Conservation (phyloP, 176 grass and related monocot species). For the Aegilops sharonensis region DNA sequence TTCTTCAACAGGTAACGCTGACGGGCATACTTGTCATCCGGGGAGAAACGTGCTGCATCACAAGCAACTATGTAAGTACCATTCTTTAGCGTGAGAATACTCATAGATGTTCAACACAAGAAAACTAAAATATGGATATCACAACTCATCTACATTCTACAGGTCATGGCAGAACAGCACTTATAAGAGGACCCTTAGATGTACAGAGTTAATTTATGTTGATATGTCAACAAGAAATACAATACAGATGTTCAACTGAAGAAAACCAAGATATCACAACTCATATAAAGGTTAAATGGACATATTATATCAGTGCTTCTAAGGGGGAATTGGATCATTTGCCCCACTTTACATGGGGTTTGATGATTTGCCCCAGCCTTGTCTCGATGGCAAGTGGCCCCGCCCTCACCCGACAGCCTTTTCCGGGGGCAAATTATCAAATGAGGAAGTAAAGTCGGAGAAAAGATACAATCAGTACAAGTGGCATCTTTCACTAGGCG, state of each 20-base stretch:
- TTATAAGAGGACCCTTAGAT: background rate
- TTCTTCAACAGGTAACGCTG: constrained; percentile 88
- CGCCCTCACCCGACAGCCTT: no score
- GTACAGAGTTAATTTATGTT: background rate
- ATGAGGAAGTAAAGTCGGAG: no score
- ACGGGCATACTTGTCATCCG: constrained; percentile 77
- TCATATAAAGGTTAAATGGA: background rate
- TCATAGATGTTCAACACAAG: background rate
- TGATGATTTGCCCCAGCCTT: no score
- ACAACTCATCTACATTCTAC: background rate
- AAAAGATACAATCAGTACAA: no score
- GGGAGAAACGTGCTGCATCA: constrained; percentile 87
- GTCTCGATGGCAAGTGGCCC: no score
- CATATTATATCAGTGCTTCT: background rate
- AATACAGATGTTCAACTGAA: background rate
- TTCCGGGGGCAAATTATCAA: no score
- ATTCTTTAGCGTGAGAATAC: background rate
- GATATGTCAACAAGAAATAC: background rate
- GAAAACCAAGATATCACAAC: background rate
- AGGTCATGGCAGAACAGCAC: no score
- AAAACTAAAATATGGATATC: background rate
- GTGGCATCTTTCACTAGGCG: no score
- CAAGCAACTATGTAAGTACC: background rate
- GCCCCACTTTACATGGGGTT: no score
- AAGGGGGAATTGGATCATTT: background rate